Percentiles rank a stretch among this genome's conserved stretches.
Conservation (phyloP, 768 basidiomycete genomes). For the Daedaleopsis sinensis region DNA sequence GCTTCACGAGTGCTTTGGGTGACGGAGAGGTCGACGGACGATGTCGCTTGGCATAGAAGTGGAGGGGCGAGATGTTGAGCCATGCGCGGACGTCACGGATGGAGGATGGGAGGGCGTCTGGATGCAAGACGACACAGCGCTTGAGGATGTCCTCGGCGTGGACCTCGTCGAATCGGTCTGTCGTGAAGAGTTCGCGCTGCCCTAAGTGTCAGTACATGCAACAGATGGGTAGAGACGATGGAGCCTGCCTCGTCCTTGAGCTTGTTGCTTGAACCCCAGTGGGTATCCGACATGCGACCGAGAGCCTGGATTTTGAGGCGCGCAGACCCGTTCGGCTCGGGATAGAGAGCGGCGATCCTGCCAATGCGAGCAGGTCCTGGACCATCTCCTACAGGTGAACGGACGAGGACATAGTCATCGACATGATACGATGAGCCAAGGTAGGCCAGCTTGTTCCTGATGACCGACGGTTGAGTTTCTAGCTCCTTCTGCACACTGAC, state of each 20-base stretch:
- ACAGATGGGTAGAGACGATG: background rate
- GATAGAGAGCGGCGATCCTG: slow-evolving; percentile 37
- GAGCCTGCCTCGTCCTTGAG: slow-evolving; percentile 61
- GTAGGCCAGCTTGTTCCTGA: slow-evolving; percentile 47
- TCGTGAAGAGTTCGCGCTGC: slow-evolving; percentile 66
- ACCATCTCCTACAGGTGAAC: slow-evolving; percentile 40
- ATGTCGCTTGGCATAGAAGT: slow-evolving; percentile 58
- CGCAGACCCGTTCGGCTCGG: background rate
- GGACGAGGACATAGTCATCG: slow-evolving; percentile 56
- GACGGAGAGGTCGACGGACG: slow-evolving; percentile 46
- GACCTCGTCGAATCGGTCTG: slow-evolving; percentile 42
- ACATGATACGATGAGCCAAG: slow-evolving; percentile 56
- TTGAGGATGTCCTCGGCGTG: slow-evolving; percentile 47
- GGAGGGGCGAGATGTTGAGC: slow-evolving; percentile 54
- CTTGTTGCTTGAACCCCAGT: slow-evolving; percentile 39
- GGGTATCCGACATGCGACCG: slow-evolving; percentile 49
- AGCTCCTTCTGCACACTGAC: slow-evolving; percentile 35
- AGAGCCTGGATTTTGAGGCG: slow-evolving; percentile 36
- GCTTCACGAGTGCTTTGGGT: slow-evolving; percentile 41
- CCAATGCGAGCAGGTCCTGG: slow-evolving; percentile 56
- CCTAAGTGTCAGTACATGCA: too few species aligned
- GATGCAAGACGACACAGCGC: slow-evolving; percentile 47
- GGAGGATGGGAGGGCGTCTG: slow-evolving; percentile 25
- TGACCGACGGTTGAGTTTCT: slow-evolving; percentile 32
- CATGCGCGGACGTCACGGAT: slow-evolving; percentile 40